Evolutionary conservation across 768 basidiomycete genomes (phyloP).

Genomic region (Mycena venus): DNA sequence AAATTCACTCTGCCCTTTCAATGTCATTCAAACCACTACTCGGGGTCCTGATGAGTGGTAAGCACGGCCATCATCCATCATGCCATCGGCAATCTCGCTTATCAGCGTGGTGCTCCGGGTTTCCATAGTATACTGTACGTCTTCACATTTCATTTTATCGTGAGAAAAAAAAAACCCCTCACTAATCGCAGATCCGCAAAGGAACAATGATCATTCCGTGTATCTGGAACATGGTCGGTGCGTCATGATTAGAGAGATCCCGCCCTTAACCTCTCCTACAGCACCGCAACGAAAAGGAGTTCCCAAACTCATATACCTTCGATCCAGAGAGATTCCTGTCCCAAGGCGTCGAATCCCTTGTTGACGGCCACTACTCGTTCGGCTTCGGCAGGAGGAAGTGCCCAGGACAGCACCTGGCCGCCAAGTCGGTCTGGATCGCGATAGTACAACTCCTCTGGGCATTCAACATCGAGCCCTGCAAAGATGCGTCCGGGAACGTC

Average conservation of each 20-base stretch:
- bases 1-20: no score
- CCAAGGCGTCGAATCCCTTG: not conserved
- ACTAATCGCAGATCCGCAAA: not conserved
- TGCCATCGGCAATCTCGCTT: no score
- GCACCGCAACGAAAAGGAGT: slow-evolving; percentile 19
- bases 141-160: not conserved
- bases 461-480: not conserved
- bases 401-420: slow-evolving; percentile 7
- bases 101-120: no score
- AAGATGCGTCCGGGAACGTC: not conserved
- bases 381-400: slow-evolving; percentile 12
- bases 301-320: not conserved
- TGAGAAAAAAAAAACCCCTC: no score
- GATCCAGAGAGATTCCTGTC: slow-evolving; percentile 5
- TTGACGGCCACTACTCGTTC: not conserved
- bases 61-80: no score
- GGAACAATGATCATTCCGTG: slow-evolving; percentile 3
- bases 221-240: slow-evolving; percentile 16
- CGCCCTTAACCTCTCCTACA: not conserved
- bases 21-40: no score
- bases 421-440: slow-evolving; percentile 8
- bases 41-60: no score
- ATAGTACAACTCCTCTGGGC: not conserved
- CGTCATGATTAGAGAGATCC: not conserved
- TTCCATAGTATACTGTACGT: not conserved